Conservation (phyloP, 345 rosid genomes). For the Reutealis trisperma region DNA sequence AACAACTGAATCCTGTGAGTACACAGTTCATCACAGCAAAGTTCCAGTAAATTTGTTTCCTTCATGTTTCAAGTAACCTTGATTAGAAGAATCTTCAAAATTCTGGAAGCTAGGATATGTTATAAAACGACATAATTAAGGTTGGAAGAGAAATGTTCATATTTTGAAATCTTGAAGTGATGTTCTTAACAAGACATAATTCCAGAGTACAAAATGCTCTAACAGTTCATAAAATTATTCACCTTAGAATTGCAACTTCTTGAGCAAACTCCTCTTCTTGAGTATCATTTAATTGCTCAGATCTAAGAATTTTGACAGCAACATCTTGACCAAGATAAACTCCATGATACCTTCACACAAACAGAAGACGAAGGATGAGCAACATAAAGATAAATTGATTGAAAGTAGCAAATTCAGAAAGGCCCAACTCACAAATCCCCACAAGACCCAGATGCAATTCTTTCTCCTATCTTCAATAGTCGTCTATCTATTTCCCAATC, state of each 20-base stretch:
- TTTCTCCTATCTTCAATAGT: slow-evolving; percentile 58
- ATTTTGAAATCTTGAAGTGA: neutral
- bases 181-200: neutral
- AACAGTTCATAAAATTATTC: slow-evolving; percentile 7
- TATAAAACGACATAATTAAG: neutral
- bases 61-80: neutral
- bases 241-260: slow-evolving; percentile 74
- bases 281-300: slow-evolving; percentile 57
- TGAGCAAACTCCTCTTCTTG: slow-evolving; percentile 61
- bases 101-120: slow-evolving; percentile 1
- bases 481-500: slow-evolving; percentile 62
- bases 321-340: slow-evolving; percentile 72
- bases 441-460: slow-evolving; percentile 67
- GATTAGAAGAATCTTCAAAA: neutral
- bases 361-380: slow-evolving; percentile 19
- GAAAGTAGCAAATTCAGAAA: slow-evolving; percentile 14
- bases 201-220: neutral
- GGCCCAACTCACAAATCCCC: slow-evolving; percentile 64
- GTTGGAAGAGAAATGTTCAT: neutral
- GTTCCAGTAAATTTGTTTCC: neutral
- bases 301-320: slow-evolving; percentile 63
- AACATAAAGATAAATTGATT: slow-evolving; percentile 9
- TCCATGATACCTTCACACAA: slow-evolving; percentile 52
- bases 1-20: neutral
- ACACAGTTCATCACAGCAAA: neutral